These are phyloP conservation scores for Ramalina peruviana DNA, from an alignment of 495 filamentous ascomycete genomes.

Conservation along the genomic window DNA sequence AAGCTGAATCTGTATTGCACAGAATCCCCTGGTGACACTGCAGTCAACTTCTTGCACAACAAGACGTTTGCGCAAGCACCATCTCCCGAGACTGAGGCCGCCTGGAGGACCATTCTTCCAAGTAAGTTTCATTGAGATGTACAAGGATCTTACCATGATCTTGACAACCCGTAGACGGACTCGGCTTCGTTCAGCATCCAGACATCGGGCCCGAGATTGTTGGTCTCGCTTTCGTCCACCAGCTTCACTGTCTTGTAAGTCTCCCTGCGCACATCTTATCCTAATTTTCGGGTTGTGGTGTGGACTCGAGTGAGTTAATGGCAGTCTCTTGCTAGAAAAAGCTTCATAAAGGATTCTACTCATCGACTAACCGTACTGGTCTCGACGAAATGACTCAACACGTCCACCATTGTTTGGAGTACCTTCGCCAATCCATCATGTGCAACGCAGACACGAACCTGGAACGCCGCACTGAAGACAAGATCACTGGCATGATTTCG, in stretches of 20 bases:
- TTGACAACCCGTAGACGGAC: background rate
- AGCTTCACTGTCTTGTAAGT: constrained; percentile 1
- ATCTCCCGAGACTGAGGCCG: background rate
- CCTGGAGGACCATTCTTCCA: constrained; percentile 2
- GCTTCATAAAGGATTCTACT: background rate
- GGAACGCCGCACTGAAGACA: background rate
- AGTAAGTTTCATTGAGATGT: background rate
- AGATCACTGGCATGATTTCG: background rate
- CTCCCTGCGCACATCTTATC: background rate
- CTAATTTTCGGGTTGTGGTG: no score
- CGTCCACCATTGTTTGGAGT: constrained; percentile 17
- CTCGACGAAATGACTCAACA: background rate
- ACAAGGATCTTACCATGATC: background rate
- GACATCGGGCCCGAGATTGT: background rate
- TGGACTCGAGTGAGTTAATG: no score
- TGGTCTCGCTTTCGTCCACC: constrained; percentile 2
- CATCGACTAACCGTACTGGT: background rate
- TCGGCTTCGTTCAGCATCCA: constrained; percentile 1
- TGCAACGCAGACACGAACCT: constrained; percentile 16
- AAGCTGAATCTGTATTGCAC: background rate
- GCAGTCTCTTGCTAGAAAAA: background rate
- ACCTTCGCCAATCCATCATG: constrained; percentile 19
- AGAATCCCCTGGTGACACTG: background rate
- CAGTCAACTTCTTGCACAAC: background rate
- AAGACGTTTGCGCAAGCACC: background rate